These are phyloP conservation scores for Aspergillus ochraceus DNA, from an alignment of 2,329 filamentous ascomycete genomes.

Conservation along the genomic window DNA sequence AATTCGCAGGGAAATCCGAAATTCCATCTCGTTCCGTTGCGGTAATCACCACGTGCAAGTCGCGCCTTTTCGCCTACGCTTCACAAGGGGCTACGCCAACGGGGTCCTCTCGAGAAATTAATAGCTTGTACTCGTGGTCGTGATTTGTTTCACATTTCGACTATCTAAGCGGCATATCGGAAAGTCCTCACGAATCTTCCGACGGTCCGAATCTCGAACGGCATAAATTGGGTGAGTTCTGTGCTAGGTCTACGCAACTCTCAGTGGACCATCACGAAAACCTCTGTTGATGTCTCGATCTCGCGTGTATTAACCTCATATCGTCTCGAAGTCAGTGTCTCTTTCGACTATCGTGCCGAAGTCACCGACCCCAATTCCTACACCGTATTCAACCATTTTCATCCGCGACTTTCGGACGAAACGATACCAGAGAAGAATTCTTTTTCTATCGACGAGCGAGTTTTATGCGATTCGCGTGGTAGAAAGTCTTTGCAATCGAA, in stretches of 20 bases:
- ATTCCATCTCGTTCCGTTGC: slow-evolving; percentile 7
- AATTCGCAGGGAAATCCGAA: slow-evolving; percentile 14
- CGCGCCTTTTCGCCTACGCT: slow-evolving; percentile 21
- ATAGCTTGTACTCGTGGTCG: slow-evolving; percentile 8
- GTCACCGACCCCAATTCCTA: neutral
- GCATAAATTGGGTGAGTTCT: slow-evolving; percentile 12
- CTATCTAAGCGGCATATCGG: slow-evolving; percentile 4
- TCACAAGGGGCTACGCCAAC: slow-evolving; percentile 23
- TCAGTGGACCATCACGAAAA: slow-evolving; percentile 3
- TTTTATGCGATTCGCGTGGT: slow-evolving; percentile 30
- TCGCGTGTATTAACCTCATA: neutral
- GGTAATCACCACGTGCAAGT: slow-evolving; percentile 28
- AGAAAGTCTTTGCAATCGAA: slow-evolving; percentile 11
- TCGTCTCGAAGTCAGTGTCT: neutral
- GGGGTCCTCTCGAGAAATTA: slow-evolving; percentile 6
- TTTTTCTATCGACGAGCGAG: slow-evolving; percentile 4
- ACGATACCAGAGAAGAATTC: neutral
- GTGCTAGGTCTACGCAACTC: slow-evolving; percentile 6
- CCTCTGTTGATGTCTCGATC: neutral
- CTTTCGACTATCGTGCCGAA: neutral
- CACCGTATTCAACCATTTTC: neutral
- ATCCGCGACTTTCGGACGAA: neutral
- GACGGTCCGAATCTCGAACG: slow-evolving; percentile 16
- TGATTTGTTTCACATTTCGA: slow-evolving; percentile 8
- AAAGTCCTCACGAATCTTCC: slow-evolving; percentile 12